Percentiles rank a stretch among this genome's conserved stretches.
Evolutionary conservation across 768 basidiomycete species (phyloP).

Genomic region (Mycena metata): DNA sequence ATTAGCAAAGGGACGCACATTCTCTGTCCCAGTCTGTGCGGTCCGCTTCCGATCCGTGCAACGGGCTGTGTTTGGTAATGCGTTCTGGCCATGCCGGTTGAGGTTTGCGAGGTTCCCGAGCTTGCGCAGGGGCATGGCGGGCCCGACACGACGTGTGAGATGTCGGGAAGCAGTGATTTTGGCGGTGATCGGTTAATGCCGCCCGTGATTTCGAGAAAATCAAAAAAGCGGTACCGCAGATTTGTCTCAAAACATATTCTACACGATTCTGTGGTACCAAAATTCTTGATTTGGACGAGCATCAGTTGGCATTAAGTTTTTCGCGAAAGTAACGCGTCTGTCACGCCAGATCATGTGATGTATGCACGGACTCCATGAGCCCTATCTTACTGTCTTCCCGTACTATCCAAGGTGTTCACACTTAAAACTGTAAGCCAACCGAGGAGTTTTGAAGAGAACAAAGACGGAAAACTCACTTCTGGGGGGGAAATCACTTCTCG

Average conservation of each 20-base stretch:
- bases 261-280: neutral
- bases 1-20: too few relatives aligned
- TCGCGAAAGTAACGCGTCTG: neutral
- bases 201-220: neutral
- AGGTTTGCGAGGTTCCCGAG: conserved; percentile 8
- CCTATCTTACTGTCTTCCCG: too few relatives aligned
- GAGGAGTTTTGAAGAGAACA: too few relatives aligned
- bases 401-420: too few relatives aligned
- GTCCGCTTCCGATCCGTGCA: neutral
- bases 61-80: neutral
- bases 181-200: neutral
- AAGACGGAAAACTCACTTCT: too few relatives aligned
- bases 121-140: conserved; percentile 6
- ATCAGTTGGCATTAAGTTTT: conserved; percentile 18
- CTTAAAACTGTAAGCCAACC: too few relatives aligned
- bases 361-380: too few relatives aligned
- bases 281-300: conserved; percentile 2
- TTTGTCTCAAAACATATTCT: neutral
- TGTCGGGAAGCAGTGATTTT: neutral
- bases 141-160: neutral
- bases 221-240: neutral
- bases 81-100: neutral
- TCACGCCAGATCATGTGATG: neutral
- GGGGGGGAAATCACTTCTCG: too few relatives aligned
- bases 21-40: neutral